Conservation (phyloP, 768 basidiomycete species). For the Boletus tylopilopsis region DNA sequence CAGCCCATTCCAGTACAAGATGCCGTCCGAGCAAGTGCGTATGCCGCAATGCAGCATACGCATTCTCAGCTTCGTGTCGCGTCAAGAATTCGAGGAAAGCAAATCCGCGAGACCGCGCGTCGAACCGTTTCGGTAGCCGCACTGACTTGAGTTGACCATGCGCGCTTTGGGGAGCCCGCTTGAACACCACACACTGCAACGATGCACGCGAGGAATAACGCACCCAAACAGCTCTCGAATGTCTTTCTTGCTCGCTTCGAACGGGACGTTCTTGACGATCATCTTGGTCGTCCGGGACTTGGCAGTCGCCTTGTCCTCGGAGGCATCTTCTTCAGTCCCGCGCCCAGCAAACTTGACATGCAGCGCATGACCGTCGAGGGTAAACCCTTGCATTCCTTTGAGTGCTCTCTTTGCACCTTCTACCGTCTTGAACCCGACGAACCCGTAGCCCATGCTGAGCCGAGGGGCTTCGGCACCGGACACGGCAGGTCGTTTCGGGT, state of each 20-base stretch:
- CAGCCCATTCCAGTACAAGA: slow-evolving; percentile 92
- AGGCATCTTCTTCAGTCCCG: slow-evolving; percentile 59
- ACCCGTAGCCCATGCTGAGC: slow-evolving; percentile 95
- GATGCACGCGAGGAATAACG: slow-evolving; percentile 27
- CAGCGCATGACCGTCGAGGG: slow-evolving; percentile 83
- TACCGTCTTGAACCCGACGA: slow-evolving; percentile 80
- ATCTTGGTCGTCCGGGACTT: slow-evolving; percentile 84
- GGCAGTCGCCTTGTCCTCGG: slow-evolving; percentile 33
- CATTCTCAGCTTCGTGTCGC: slow-evolving; percentile 85
- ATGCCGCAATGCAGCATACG: slow-evolving; percentile 81
- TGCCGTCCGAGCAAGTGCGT: slow-evolving; percentile 96
- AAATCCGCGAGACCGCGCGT: slow-evolving; percentile 86
- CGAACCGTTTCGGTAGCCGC: slow-evolving; percentile 89
- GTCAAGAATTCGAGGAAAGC: slow-evolving; percentile 95
- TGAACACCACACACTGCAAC: background rate
- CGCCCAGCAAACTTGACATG: slow-evolving; percentile 85
- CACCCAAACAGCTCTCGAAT: slow-evolving; percentile 86
- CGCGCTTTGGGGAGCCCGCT: slow-evolving; percentile 46
- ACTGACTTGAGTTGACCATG: slow-evolving; percentile 94
- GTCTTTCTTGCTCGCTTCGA: slow-evolving; percentile 94
- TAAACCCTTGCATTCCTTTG: slow-evolving; percentile 74
- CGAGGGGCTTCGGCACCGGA: slow-evolving; percentile 38
- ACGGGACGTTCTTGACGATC: slow-evolving; percentile 97
- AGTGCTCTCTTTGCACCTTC: slow-evolving; percentile 74
- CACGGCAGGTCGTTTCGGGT: slow-evolving; percentile 60